Base-by-base conservation (phyloP, 2,329 filamentous ascomycete genomes). In the Trichoderma atrobrunneum region DNA sequence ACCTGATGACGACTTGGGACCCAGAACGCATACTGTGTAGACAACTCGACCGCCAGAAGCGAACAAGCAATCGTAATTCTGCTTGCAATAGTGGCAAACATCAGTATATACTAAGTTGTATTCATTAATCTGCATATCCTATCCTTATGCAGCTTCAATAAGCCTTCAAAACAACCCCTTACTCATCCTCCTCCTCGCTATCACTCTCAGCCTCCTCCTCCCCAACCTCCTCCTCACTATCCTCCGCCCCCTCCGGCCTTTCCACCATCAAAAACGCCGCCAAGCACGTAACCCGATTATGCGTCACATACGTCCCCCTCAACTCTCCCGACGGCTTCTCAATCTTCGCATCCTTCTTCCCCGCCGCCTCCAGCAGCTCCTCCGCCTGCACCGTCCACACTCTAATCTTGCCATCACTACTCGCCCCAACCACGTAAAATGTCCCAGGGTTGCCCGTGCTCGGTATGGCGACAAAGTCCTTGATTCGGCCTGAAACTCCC, bases 261-360 rank as follows among this genome's bases (percentile, higher is more conserved):
- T 90, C 87, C 80, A 93, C 88, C 93, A 98, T 97, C 74, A 93
- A 85, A 83, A 97, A 98, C 26, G 92, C 92, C 76, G 90, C 90
- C 77, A 98, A 79, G 80, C 96, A 98, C 48, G 95, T 98, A 76
- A 98, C 94, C 71, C 96, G 87, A 80, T 95, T 95, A 60, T 91
- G 90, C 26, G 95, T 97, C 81, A 95, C 92, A 78, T 96, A 96
- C 36, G 88, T 90, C 18, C 91, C 94, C 59, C 97, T 80, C 70
- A 97, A 79, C 75, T 83, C 87, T 34, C 93, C 94, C 26, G 93
- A 76, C 73, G 82, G 79, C 75, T 77, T 79, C 43, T 76, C 74
- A 74, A 76, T 79, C 43, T 76, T 74, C 26, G 67, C 70, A 8
- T 51, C 64, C 54, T 72, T 71, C 61, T 73, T 76, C 34, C 73